Evolutionary conservation across 208 protist species (phyloP).

Genomic region (Acanthamoeba rhysodes): DNA sequence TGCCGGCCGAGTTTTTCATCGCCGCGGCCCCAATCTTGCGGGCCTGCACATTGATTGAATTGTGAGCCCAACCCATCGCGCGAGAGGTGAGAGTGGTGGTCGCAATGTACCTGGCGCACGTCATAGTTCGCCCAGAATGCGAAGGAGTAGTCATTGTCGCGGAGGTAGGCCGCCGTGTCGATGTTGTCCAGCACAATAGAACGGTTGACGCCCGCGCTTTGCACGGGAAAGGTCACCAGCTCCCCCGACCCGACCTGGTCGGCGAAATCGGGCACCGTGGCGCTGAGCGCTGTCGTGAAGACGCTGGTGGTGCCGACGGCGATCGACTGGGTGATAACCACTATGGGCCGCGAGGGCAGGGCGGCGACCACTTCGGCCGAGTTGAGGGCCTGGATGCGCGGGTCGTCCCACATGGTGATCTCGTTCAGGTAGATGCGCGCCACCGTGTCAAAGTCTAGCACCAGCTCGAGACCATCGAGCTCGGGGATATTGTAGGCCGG

Average conservation of each 20-base stretch:
- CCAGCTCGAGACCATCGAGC: not conserved
- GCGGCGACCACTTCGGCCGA: not conserved
- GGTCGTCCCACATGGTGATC: conserved; percentile 52
- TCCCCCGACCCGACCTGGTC: not conserved
- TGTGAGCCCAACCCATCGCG: not conserved
- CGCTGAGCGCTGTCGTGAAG: not conserved
- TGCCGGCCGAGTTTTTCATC: not conserved
- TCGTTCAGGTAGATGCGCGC: conserved; percentile 2
- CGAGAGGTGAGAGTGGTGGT: not conserved
- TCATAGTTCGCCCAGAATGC: conserved; percentile 4
- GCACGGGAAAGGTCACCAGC: not conserved
- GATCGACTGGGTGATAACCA: not conserved
- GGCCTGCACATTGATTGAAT: not conserved
- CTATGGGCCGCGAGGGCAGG: not conserved
- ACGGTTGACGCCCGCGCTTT: not conserved
- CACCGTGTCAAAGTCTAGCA: conserved; percentile 26
- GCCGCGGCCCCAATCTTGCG: not conserved
- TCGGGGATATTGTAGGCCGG: conserved; percentile 18
- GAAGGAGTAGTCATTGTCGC: not conserved
- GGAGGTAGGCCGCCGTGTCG: not conserved
- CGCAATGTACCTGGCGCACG: not conserved
- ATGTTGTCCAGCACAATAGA: not conserved
- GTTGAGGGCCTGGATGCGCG: conserved; percentile 45
- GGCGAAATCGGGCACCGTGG: conserved; percentile 42
- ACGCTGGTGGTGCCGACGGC: not conserved